These are phyloP conservation scores for Rauvolfia tetraphylla DNA, from an alignment of 257 asterid species.

Conservation along the genomic window DNA sequence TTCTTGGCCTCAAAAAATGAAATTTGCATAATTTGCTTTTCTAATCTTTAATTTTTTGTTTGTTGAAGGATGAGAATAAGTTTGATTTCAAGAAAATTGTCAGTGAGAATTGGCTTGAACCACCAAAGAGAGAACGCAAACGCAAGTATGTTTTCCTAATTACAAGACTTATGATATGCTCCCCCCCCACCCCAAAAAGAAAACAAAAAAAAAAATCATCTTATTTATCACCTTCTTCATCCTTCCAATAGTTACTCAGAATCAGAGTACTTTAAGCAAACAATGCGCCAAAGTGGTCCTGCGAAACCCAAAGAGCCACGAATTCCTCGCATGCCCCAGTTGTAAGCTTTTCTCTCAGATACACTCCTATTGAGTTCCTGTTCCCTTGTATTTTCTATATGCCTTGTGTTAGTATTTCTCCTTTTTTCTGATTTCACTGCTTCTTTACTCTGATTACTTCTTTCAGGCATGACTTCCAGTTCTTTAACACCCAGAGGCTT, in stretches of 20 bases:
- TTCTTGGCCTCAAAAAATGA: background rate
- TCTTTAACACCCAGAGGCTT: conserved; percentile 97
- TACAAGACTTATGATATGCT: conserved; percentile 10
- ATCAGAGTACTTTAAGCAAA: conserved; percentile 97
- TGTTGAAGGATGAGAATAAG: conserved; percentile 74
- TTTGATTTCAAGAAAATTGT: conserved; percentile 92
- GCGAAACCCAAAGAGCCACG: conserved; percentile 94
- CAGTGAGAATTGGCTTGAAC: conserved; percentile 91
- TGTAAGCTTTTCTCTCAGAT: conserved; percentile 43
- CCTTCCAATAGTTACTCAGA: conserved; percentile 70
- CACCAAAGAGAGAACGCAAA: conserved; percentile 88
- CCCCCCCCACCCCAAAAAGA: too few relatives aligned
- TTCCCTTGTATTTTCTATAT: background rate
- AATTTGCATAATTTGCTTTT: background rate
- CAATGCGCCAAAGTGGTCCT: conserved; percentile 99
- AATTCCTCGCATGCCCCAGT: conserved; percentile 99
- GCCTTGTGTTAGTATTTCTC: background rate
- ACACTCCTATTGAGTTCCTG: background rate
- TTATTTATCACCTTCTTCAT: conserved; percentile 7
- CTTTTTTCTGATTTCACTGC: conserved; percentile 1
- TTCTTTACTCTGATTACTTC: conserved; percentile 23
- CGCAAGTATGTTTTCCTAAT: conserved; percentile 72
- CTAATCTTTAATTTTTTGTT: conserved; percentile 8
- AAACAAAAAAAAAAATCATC: too few relatives aligned
- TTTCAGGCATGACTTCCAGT: conserved; percentile 96